These are phyloP conservation scores for Clavulina sp. DNA, from an alignment of 768 basidiomycete genomes.

Conservation along the genomic window DNA sequence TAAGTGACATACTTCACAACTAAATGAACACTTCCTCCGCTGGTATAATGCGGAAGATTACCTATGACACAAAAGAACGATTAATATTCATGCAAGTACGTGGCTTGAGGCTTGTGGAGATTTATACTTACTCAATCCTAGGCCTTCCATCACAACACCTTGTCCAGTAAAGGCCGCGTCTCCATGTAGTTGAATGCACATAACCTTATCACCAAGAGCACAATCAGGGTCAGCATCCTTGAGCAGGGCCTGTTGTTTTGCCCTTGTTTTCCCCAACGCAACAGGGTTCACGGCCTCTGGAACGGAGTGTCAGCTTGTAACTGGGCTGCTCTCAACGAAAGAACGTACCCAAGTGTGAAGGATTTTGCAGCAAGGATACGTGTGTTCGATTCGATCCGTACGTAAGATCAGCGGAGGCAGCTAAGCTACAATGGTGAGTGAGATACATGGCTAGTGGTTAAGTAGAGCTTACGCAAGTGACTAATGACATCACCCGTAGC, in stretches of 20 bases:
- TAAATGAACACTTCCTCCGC: slow-evolving; percentile 77
- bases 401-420: slow-evolving; percentile 42
- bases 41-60: slow-evolving; percentile 79
- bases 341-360: slow-evolving; percentile 48
- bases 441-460: background rate
- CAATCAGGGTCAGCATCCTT: slow-evolving; percentile 37
- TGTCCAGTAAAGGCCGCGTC: slow-evolving; percentile 87
- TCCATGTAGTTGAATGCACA: slow-evolving; percentile 83
- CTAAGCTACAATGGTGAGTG: slow-evolving; percentile 19
- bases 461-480: slow-evolving; percentile 42
- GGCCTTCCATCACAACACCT: slow-evolving; percentile 74
- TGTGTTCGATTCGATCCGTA: slow-evolving; percentile 43
- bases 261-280: slow-evolving; percentile 76
- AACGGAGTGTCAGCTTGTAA: background rate
- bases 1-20: slow-evolving; percentile 65
- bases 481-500: slow-evolving; percentile 76
- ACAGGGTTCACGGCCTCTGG: slow-evolving; percentile 77
- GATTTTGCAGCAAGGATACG: slow-evolving; percentile 64
- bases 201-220: slow-evolving; percentile 44
- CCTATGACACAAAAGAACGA: slow-evolving; percentile 24
- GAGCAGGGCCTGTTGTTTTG: slow-evolving; percentile 72
- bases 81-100: background rate
- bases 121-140: slow-evolving; percentile 54
- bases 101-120: background rate
- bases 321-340: background rate